A percentile compares a stretch with the other conserved stretches of the same genome.
Conservation (phyloP, 495 filamentous ascomycete species). For the Chaetomidium leptoderma region DNA sequence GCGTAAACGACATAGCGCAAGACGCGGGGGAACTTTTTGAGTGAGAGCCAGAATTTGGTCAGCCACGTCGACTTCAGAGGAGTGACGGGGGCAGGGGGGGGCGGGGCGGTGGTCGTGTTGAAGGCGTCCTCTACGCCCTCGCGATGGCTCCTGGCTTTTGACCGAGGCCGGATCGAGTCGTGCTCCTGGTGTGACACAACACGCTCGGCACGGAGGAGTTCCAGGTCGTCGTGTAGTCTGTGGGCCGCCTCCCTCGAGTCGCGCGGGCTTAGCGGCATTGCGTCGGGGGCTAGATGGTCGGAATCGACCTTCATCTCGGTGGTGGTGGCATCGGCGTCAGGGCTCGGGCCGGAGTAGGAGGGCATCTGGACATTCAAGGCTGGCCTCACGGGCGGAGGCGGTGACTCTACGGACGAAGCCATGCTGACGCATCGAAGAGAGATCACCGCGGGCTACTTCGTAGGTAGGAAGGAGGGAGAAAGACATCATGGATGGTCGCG, state of each 20-base stretch:
- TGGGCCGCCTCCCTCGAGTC: slow-evolving; percentile 57
- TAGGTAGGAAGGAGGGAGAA: neutral
- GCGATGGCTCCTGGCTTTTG: slow-evolving; percentile 33
- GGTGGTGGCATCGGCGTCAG: slow-evolving; percentile 21
- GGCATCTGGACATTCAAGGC: slow-evolving; percentile 28
- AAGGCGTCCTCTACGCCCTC: slow-evolving; percentile 76
- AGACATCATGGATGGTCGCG: neutral
- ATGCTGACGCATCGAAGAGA: slow-evolving; percentile 11
- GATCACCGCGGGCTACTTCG: neutral
- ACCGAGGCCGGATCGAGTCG: slow-evolving; percentile 34
- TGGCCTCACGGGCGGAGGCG: slow-evolving; percentile 12
- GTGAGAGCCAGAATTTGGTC: slow-evolving; percentile 36
- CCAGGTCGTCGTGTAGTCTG: slow-evolving; percentile 78
- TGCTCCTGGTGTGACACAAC: slow-evolving; percentile 56
- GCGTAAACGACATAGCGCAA: slow-evolving; percentile 88
- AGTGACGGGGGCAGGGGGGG: slow-evolving; percentile 45
- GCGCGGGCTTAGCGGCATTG: slow-evolving; percentile 12
- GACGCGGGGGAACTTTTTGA: slow-evolving; percentile 72
- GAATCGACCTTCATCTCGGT: slow-evolving; percentile 22
- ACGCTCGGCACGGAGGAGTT: slow-evolving; percentile 76
- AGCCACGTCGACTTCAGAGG: slow-evolving; percentile 63
- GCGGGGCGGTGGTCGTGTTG: slow-evolving; percentile 53
- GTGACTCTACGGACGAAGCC: slow-evolving; percentile 11
- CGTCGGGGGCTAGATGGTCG: slow-evolving; percentile 22
- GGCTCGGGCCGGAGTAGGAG: slow-evolving; percentile 19